Evolutionary conservation across 495 filamentous ascomycete species (phyloP).

Genomic region (Copromyces sp.): DNA sequence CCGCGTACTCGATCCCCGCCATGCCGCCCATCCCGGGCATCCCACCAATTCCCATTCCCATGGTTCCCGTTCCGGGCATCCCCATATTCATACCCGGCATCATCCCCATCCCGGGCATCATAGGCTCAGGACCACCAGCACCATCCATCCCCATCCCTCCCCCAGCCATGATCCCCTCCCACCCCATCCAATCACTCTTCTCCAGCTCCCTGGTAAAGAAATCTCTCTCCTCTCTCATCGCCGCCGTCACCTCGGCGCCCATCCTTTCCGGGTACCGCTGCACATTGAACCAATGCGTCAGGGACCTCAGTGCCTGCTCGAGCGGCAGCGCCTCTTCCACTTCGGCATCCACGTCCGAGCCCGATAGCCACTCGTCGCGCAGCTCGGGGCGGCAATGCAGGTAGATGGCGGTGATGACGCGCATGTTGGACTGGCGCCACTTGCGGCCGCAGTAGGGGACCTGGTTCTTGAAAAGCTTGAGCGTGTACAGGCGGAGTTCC

Average conservation of each 20-base stretch:
- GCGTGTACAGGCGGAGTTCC: slow-evolving; percentile 79
- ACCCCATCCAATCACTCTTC: slow-evolving; percentile 49
- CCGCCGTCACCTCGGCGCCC: slow-evolving; percentile 52
- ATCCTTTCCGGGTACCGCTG: slow-evolving; percentile 70
- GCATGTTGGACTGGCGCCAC: slow-evolving; percentile 97
- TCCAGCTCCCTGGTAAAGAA: slow-evolving; percentile 88
- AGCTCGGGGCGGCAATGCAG: slow-evolving; percentile 86
- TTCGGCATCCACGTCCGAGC: slow-evolving; percentile 80
- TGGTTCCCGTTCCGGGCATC: not conserved
- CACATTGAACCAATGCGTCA: slow-evolving; percentile 91
- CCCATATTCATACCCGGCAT: not conserved
- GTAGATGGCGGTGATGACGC: slow-evolving; percentile 94
- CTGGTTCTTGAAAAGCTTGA: slow-evolving; percentile 97
- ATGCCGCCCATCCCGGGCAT: not conserved
- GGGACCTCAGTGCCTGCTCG: slow-evolving; percentile 74
- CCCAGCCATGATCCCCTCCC: slow-evolving; percentile 1
- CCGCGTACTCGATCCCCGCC: not conserved
- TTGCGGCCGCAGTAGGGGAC: slow-evolving; percentile 97
- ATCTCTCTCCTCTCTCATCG: slow-evolving; percentile 70
- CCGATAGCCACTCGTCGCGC: slow-evolving; percentile 89
- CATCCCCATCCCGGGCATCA: slow-evolving; percentile 3
- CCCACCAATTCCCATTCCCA: not conserved
- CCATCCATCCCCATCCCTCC: not conserved
- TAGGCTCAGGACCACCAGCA: not conserved
- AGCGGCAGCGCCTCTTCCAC: slow-evolving; percentile 85